These are phyloP conservation scores for Groenewaldozyma auringiensis DNA, from an alignment of 1,139 yeast genomes.

Conservation along the genomic window DNA sequence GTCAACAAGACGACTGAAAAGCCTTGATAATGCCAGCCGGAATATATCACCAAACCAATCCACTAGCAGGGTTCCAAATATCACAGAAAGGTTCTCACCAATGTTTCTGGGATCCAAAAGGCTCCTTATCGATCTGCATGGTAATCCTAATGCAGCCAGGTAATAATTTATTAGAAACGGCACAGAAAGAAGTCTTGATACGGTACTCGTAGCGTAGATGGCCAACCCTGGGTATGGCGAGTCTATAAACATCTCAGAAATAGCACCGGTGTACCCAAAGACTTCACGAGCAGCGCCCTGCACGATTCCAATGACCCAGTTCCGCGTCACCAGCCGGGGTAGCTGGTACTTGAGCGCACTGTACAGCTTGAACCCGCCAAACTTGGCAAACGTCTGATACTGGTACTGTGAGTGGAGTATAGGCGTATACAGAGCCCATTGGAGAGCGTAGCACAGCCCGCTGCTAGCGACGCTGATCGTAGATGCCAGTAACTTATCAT, in stretches of 20 bases:
- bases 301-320: background rate
- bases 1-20: background rate
- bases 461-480: background rate
- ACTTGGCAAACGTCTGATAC: background rate
- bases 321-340: background rate
- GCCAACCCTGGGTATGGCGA: background rate
- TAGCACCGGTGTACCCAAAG: background rate
- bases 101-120: background rate
- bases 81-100: background rate
- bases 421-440: constrained; percentile 1
- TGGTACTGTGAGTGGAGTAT: background rate
- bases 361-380: background rate
- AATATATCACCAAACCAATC: background rate
- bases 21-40: background rate
- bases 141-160: background rate
- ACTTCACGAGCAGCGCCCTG: background rate
- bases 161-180: background rate
- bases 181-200: background rate
- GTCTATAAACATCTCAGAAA: background rate
- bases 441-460: background rate
- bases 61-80: background rate
- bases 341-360: background rate
- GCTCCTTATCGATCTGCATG: background rate
- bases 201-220: background rate
- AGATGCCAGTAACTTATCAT: background rate